Percentiles rank a stretch among this genome's conserved stretches.
These are phyloP conservation scores for Neocatenulostroma microsporum DNA, from an alignment of 2,329 filamentous ascomycete species.

Conservation along the genomic window DNA sequence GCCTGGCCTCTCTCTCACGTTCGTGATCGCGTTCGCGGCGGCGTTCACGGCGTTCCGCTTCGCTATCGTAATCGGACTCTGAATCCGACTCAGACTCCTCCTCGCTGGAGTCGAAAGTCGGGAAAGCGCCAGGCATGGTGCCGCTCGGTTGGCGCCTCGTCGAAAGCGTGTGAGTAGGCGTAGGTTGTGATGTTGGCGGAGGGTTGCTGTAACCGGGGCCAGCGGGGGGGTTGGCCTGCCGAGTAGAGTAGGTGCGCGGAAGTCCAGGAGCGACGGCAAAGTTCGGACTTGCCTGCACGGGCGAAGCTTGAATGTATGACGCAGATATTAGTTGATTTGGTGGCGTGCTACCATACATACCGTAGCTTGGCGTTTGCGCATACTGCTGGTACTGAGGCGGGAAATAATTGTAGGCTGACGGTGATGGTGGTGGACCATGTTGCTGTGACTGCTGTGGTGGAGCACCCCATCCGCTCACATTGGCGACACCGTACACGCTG, in stretches of 20 bases:
- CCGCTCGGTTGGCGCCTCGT: too few relatives aligned
- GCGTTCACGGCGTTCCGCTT: too few relatives aligned
- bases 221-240: conserved; percentile 14
- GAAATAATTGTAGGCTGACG: conserved; percentile 22
- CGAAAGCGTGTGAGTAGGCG: too few relatives aligned
- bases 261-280: conserved; percentile 14
- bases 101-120: conserved; percentile 4
- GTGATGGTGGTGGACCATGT: conserved; percentile 20
- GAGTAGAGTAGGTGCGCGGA: conserved; percentile 19
- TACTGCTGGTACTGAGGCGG: conserved; percentile 7
- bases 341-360: conserved; percentile 14
- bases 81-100: conserved; percentile 8
- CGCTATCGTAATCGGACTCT: conserved; percentile 3
- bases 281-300: conserved; percentile 11
- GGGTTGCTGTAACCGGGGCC: too few relatives aligned
- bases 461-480: conserved; percentile 4
- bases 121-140: conserved; percentile 7
- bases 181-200: too few relatives aligned
- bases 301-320: too few relatives aligned
- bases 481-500: conserved; percentile 16
- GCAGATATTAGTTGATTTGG: conserved; percentile 19
- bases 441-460: conserved; percentile 3
- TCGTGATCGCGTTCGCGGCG: too few relatives aligned
- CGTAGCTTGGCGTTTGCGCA: too few relatives aligned
- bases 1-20: background rate